Conservation (phyloP, 1,284 basidiomycete species). For the Sparassis latifolia region DNA sequence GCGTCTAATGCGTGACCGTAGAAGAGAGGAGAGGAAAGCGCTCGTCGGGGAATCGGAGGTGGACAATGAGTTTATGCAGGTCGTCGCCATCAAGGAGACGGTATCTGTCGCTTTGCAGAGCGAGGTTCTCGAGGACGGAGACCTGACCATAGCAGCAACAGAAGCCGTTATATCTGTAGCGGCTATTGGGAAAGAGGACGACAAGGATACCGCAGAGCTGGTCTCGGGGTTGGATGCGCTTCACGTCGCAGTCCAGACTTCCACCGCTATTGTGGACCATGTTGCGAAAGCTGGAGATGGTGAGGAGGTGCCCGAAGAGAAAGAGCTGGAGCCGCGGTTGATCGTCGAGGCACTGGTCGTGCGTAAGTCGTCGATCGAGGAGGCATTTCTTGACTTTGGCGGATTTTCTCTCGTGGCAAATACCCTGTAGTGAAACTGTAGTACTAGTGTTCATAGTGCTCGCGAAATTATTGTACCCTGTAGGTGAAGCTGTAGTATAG, state of each 20-base stretch:
- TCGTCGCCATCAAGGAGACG: too few species aligned
- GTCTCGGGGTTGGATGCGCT: slow-evolving; percentile 26
- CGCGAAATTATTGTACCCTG: not conserved
- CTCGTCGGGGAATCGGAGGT: slow-evolving; percentile 5
- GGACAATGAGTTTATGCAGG: slow-evolving; percentile 1
- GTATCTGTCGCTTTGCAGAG: too few species aligned
- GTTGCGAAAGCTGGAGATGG: not conserved
- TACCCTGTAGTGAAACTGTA: not conserved
- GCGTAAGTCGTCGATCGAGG: slow-evolving; percentile 64
- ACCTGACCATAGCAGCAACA: too few species aligned
- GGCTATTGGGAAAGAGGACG: too few species aligned
- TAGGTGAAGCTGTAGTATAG: not conserved
- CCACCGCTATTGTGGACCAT: slow-evolving; percentile 1
- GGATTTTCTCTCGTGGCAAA: slow-evolving; percentile 42
- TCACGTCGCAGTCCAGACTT: slow-evolving; percentile 24
- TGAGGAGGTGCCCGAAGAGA: not conserved
- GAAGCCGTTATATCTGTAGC: too few species aligned
- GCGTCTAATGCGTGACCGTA: slow-evolving; percentile 44
- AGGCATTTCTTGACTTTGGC: slow-evolving; percentile 68
- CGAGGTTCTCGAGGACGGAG: not conserved
- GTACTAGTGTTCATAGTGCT: not conserved
- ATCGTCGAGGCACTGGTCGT: slow-evolving; percentile 79
- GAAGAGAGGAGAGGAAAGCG: slow-evolving; percentile 30
- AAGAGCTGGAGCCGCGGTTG: slow-evolving; percentile 38
- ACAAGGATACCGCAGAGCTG: slow-evolving; percentile 9